These are phyloP conservation scores for Nicotiana rustica DNA, from an alignment of 305 asterid genomes.

Conservation along the genomic window DNA sequence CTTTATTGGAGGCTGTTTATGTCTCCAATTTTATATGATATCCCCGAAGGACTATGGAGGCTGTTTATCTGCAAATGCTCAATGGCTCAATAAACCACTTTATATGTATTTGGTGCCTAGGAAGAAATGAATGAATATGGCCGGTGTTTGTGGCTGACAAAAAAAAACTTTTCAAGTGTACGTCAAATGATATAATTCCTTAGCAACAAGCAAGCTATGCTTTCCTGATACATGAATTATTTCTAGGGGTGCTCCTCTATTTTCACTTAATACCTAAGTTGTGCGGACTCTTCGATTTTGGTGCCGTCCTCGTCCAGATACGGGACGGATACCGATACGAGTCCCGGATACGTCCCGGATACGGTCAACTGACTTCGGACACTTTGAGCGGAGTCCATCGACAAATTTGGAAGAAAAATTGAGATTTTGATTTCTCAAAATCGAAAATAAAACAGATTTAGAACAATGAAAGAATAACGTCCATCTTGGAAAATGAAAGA, in stretches of 20 bases:
- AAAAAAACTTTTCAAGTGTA: not conserved
- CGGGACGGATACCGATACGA: too few relatives aligned
- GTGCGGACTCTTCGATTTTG: too few relatives aligned
- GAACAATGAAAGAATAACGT: too few relatives aligned
- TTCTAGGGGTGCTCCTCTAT: slow-evolving; percentile 14
- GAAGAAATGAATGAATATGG: not conserved
- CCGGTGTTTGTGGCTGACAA: not conserved
- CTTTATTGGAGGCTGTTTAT: slow-evolving; percentile 11
- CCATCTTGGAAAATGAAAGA: too few relatives aligned
- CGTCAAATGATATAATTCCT: not conserved
- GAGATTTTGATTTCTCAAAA: too few relatives aligned
- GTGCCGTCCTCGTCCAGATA: too few relatives aligned
- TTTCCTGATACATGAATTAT: slow-evolving; percentile 13
- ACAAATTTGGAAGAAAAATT: too few relatives aligned
- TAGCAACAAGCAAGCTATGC: not conserved
- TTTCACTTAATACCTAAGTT: not conserved
- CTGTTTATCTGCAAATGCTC: not conserved
- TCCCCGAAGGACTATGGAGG: not conserved
- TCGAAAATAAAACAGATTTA: too few relatives aligned
- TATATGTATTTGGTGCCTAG: not conserved
- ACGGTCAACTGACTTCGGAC: too few relatives aligned
- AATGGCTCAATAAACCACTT: not conserved
- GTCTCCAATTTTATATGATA: slow-evolving; percentile 16
- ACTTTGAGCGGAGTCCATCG: too few relatives aligned
- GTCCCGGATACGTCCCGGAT: too few relatives aligned